Conservation (phyloP, 2,329 filamentous ascomycete species). For the Fusarium sp. region DNA sequence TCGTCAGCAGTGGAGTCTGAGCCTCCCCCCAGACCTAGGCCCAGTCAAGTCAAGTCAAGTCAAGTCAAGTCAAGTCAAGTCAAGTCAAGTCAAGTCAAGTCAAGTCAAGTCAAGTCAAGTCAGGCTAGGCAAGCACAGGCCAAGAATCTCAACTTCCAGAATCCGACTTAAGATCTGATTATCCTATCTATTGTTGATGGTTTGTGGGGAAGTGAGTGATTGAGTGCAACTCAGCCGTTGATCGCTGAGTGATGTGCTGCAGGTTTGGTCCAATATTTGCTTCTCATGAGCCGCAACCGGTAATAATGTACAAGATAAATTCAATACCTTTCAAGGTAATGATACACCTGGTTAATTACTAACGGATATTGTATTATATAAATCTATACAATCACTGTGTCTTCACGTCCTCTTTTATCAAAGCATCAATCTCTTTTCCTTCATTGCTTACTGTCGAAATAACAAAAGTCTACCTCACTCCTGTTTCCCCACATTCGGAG, state of each 20-base stretch:
- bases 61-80: neutral
- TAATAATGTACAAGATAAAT: conserved; percentile 26
- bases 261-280: neutral
- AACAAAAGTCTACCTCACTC: neutral
- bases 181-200: neutral
- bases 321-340: conserved; percentile 8
- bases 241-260: neutral
- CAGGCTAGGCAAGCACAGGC: neutral
- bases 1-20: conserved; percentile 35
- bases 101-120: neutral
- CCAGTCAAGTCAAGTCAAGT: neutral
- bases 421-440: neutral
- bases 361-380: neutral
- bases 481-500: neutral
- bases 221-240: neutral
- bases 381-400: neutral
- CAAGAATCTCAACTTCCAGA: neutral
- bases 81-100: neutral
- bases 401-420: neutral
- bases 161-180: neutral
- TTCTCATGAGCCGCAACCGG: conserved; percentile 8
- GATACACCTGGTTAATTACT: neutral
- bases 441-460: neutral
- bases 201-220: conserved; percentile 6
- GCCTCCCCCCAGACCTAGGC: neutral